Base-by-base conservation (phyloP, 129 eudicot species). In the Saussurea involucrata region DNA sequence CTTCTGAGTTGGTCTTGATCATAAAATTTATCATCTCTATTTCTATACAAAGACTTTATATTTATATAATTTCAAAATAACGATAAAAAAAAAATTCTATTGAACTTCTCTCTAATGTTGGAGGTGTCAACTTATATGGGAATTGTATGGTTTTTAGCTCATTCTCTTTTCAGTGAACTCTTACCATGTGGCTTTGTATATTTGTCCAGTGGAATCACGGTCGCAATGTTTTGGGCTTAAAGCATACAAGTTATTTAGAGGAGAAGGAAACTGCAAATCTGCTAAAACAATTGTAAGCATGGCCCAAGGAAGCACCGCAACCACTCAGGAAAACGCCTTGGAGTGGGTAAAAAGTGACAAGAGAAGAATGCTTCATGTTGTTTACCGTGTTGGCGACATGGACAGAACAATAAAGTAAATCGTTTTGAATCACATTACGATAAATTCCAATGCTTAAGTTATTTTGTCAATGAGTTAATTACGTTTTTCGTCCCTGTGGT, bases 291-390 rank as follows among this genome's bases (percentile, higher is more conserved):
- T 89, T 60, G 92, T 94, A 33, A 88, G 73, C 83, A 85, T 81
- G 78, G 78, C 91, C 8, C 98, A 91, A 82, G 92, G 94, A 78
- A 95, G 89, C 83, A 86, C 93, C 12, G 63, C 90, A 49, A 73
- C 84, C 32, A 84, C 85, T 5, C 90, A 88, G 29, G 98, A 91
- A 79, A 86, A 81, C 85, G 94, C 83, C 9, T 86, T 92, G 71
- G 95, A 95, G 49, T 95, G 97, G 97, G 96, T 90, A 5, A 95
- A 95, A 73, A 79, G 83, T 70, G 99, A 95, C 85, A 90, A 92
- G 67, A 86, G 99, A 83, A 92, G 99, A 85, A 88, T 95, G 96
- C 97, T 95, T 49, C 99, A 95, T 85, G 99, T 92, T 87, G 99
- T 95, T 67, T 95, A 92, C 63, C 97, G 99, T 72, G 99, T 95